Evolutionary conservation across 805 yeast genomes (phyloP), one percentile per base, ranked within the genome.

Genomic region (Yarrowia sp.): DNA sequence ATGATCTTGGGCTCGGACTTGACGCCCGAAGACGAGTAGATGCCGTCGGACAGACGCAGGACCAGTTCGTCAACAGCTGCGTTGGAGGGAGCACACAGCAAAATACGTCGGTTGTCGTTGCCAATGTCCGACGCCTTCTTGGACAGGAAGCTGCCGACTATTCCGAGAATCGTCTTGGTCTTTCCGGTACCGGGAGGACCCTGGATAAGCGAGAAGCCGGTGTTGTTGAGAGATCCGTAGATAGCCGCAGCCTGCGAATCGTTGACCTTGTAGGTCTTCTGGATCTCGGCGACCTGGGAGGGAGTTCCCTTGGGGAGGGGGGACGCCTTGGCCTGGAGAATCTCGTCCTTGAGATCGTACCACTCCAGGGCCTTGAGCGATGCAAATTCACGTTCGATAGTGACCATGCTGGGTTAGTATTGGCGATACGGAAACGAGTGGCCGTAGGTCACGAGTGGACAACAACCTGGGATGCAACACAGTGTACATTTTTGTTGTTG

Each of bases 111-210:
- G 25, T 41, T 61, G 1, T 47, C 53, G 1, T 47, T 22, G 2
- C 46, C 49, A 14, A 58, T 44, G 10, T 58, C 53, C 2, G 62
- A 42, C 0, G 49, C 49, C 3, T 55, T 76, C 5, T 72, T 68
- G 2, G 73, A 69, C 60, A 77, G 65, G 32, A 85, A 83, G 62
- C 90, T 84, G 0, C 97, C 97, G 31, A 93, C 82, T 55, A 93
- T 86, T 22, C 97, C 97, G 46, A 94, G 72, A 74, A 96, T 94
- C 0, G 99, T 94, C 71, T 93, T 96, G 0, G 99, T 96, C 72
- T 94, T 94, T 77, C 99, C 99, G 0, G 98, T 93, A 73, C 99
- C 99, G 0, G 99, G 99, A 0, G 99, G 99, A 63, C 97, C 99
- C 75, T 94, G 99, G 72, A 94, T 92, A 60, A 94, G 78, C 0